Evolutionary conservation across 1,139 yeast species (phyloP), one percentile per base, ranked within the genome.

Genomic region (Tardiomyces blankii): DNA sequence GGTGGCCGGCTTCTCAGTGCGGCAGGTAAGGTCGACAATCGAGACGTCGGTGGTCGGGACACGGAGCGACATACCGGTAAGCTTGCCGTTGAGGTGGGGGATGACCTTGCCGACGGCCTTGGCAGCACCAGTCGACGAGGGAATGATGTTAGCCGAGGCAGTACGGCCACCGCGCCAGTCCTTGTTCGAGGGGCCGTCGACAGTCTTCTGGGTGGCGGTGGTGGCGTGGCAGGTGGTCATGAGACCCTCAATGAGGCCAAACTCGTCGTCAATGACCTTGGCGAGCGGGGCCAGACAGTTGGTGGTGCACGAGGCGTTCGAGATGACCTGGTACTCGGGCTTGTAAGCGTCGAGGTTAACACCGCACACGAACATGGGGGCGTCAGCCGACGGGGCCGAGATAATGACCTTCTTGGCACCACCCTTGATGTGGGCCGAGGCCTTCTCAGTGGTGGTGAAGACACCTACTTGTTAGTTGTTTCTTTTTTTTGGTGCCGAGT

Each of bases 161-260:
- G 93, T 80, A 73, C 93, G 81, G 70, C 93, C 93, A 69, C 93
- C 93, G 77, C 93, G 80, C 93, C 93, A 84, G 78, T 84, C 93
- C 80, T 83, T 83, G 78, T 80, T 82, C 69, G 91, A 82, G 65
- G 93, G 89, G 72, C 93, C 93, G 66, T 83, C 93, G 58, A 83
- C 93, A 55, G 89, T 81, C 81, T 83, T 83, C 73, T 83, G 93
- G 66, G 91, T 82, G 65, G 93, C 93, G 60, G 93, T 83, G 74
- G 82, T 79, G 66, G 91, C 82, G 80, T 83, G 93, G 62, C 82
- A 87, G 57, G 93, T 83, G 75, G 93, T 83, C 93, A 83, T 83
- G 66, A 83, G 77, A 73, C 87, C 93, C 74, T 83, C 93, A 64
- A 79, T 82, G 62, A 83, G 78, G 54, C 91, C 91, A 66, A 80